Evolutionary conservation across 768 basidiomycete species (phyloP).

Genomic region (Rhizopogon vulgaris): DNA sequence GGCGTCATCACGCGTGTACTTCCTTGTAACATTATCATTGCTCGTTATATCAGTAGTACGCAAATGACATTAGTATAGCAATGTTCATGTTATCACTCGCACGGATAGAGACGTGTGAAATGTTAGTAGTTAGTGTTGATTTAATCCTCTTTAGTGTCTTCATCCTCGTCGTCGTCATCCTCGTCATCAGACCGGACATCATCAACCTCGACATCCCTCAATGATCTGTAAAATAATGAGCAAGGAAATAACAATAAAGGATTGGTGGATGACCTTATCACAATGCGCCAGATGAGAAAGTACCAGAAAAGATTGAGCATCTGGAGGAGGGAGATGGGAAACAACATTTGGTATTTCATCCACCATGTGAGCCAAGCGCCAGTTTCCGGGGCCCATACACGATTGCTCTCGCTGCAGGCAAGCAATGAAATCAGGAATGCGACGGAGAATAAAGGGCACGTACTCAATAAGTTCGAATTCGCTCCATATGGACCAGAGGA

Average conservation of each 20-base stretch:
- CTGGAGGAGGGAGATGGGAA: conserved; percentile 70
- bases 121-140: background rate
- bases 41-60: background rate
- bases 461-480: conserved; percentile 76
- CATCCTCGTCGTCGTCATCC: conserved; percentile 36
- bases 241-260: background rate
- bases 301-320: conserved; percentile 93
- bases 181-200: conserved; percentile 85
- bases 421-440: conserved; percentile 1
- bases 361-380: conserved; percentile 71
- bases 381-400: conserved; percentile 49
- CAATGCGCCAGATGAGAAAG: conserved; percentile 73
- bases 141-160: conserved; percentile 26
- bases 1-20: background rate
- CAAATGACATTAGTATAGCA: conserved; percentile 3
- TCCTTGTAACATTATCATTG: conserved; percentile 2
- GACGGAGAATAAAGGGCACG: conserved; percentile 22
- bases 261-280: conserved; percentile 51
- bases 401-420: conserved; percentile 41
- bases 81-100: background rate
- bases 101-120: background rate
- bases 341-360: conserved; percentile 80
- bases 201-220: conserved; percentile 38
- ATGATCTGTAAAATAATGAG: conserved; percentile 38
- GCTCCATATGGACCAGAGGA: conserved; percentile 82